Conservation (phyloP, 1,139 yeast species). For the Arxiozyma slooffiae region DNA sequence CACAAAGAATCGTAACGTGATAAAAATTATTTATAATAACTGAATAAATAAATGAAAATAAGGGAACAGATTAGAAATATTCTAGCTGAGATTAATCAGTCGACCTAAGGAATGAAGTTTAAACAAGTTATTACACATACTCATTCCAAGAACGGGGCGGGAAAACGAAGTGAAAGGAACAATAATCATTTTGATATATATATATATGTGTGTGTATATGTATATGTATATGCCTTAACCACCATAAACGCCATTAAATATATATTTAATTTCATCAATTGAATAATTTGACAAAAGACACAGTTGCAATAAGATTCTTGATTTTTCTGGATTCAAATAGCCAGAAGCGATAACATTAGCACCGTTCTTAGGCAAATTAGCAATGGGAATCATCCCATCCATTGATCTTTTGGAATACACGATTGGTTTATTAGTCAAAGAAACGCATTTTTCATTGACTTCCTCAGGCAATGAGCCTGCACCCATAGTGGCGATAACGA, state of each 20-base stretch:
- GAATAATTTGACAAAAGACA: slow-evolving; percentile 41
- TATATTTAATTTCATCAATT: slow-evolving; percentile 36
- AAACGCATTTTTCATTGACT: slow-evolving; percentile 36
- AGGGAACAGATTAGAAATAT: neutral
- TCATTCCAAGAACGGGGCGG: neutral
- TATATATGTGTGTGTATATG: neutral
- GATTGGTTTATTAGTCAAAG: slow-evolving; percentile 39
- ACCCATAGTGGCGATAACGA: slow-evolving; percentile 61
- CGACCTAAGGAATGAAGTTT: slow-evolving; percentile 3
- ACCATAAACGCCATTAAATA: slow-evolving; percentile 41
- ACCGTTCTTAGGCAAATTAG: slow-evolving; percentile 35
- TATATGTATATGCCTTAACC: slow-evolving; percentile 20
- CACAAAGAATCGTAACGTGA: too few relatives aligned
- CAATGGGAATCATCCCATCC: slow-evolving; percentile 53
- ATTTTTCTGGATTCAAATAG: slow-evolving; percentile 57
- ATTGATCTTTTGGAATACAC: slow-evolving; percentile 57
- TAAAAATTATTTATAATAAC: too few relatives aligned
- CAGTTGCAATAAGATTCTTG: slow-evolving; percentile 50
- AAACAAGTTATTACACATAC: neutral
- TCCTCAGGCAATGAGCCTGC: slow-evolving; percentile 54
- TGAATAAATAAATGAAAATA: too few relatives aligned
- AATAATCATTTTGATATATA: neutral
- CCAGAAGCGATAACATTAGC: slow-evolving; percentile 47
- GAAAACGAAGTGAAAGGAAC: neutral
- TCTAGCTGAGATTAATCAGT: neutral